Base-by-base conservation (phyloP, 495 filamentous ascomycete genomes). In the Jackrogersella multiformis region DNA sequence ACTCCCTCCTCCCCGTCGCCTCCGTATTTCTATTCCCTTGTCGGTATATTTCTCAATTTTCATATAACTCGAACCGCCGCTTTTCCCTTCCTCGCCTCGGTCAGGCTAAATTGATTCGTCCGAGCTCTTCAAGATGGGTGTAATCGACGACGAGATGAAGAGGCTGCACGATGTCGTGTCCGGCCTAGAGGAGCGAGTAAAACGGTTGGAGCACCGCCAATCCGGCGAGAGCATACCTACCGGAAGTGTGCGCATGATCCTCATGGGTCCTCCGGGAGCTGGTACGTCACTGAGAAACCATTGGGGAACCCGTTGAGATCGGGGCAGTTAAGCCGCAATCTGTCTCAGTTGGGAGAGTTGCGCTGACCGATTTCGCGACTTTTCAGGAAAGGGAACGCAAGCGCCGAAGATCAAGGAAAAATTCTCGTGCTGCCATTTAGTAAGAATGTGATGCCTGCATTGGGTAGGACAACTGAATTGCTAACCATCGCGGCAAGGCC, bases 211-310 rank as follows among this genome's bases (percentile, higher is more conserved):
- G 79, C 73, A 78, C 67, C 78, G 82, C 48, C 80, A 86, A 76
- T 82, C 80, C 58, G 81, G 80, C 65, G 75, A 76, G 32, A 67
- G 77, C 45, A 80, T 85, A 75, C 76, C 84, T 63, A 81, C 84
- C 15, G 80, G 90, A 67, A 85, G 87, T 70, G 86, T 98, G 79
- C 87, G 95, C 80, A 96, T 98, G 89, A 92, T 99, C 72, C 81
- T 99, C 69, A 98, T 99, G 86, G 95, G 95, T 12, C 96, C 95
- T 75, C 95, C 95, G 48, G 95, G 95, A 76, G 95, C 95, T 78
- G 95, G 95, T 97, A 89, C 59, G 89, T 80, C 16, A 39, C 36
- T 41, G 18, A 28, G 13, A 51, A 28, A 42, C 45, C 20, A 28
- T 53, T 36, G 26, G 42, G 13, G 32, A 42, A 57, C 2, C n/a